Percentiles rank a stretch among this genome's conserved stretches.
phyloP scores from a whole-genome alignment of 495 filamentous ascomycete genomes.

The Chaetomium cochliodes region DNA sequence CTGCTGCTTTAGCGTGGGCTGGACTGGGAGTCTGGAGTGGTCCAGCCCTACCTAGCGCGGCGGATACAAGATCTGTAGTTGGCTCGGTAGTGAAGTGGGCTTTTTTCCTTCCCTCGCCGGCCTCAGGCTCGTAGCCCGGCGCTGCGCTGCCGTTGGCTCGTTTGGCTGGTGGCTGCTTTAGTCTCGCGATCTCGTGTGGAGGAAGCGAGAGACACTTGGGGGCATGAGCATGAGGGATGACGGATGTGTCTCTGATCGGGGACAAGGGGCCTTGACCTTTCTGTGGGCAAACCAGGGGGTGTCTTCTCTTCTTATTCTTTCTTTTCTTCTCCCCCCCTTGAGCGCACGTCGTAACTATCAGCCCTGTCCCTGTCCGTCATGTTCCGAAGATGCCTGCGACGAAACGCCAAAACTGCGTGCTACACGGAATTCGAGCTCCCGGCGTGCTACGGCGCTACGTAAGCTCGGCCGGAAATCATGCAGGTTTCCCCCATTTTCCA shows the following conservation, averaged over 20 bases:
- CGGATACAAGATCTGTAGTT: not conserved
- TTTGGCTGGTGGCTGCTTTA: not conserved
- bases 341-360: not conserved
- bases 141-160: not conserved
- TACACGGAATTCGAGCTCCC: constrained; percentile 2
- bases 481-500: constrained; percentile 1
- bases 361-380: not conserved
- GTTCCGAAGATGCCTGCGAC: not conserved
- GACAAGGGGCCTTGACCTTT: no score
- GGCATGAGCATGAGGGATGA: no score
- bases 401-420: not conserved
- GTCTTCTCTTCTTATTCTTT: not conserved
- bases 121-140: not conserved
- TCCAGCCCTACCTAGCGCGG: constrained; percentile 1
- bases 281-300: no score
- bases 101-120: not conserved
- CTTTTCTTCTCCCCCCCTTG: not conserved
- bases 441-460: not conserved
- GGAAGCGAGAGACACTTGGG: no score
- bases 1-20: not conserved
- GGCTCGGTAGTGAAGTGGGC: not conserved
- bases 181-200: no score
- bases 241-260: not conserved
- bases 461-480: constrained; percentile 8
- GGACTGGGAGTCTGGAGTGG: not conserved